Evolutionary conservation across 345 rosid genomes (phyloP).

Genomic region (Euphorbia tirucalli): DNA sequence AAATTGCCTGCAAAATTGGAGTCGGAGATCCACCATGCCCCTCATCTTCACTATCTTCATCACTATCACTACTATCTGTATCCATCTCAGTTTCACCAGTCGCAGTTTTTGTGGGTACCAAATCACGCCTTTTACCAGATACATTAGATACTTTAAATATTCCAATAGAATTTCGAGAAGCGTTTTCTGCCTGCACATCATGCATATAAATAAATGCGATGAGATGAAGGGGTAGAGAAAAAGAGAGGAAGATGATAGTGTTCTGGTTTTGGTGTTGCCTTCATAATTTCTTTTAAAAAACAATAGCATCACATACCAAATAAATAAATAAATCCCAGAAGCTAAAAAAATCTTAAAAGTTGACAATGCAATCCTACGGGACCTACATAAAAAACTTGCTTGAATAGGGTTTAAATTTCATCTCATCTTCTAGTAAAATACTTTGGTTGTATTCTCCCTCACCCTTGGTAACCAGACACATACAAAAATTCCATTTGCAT

Average conservation of each 20-base stretch:
- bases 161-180: conserved; percentile 74
- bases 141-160: conserved; percentile 69
- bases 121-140: conserved; percentile 77
- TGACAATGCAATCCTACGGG: background rate
- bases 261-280: background rate
- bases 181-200: conserved; percentile 72
- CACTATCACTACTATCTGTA: conserved; percentile 67
- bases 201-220: background rate
- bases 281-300: background rate
- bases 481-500: background rate
- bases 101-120: conserved; percentile 49
- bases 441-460: background rate
- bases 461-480: background rate
- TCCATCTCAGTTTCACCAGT: conserved; percentile 58
- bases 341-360: background rate
- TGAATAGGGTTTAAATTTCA: background rate
- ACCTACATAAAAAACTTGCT: background rate
- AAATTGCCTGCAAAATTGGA: conserved; percentile 69
- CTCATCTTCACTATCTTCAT: conserved; percentile 62
- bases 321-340: background rate
- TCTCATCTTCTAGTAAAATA: background rate
- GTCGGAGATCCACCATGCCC: conserved; percentile 50
- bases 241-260: background rate
- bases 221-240: background rate
- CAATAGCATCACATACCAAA: background rate